phyloP scores from a whole-genome alignment of 805 yeast species.

The Candida pseudofarinosa region DNA sequence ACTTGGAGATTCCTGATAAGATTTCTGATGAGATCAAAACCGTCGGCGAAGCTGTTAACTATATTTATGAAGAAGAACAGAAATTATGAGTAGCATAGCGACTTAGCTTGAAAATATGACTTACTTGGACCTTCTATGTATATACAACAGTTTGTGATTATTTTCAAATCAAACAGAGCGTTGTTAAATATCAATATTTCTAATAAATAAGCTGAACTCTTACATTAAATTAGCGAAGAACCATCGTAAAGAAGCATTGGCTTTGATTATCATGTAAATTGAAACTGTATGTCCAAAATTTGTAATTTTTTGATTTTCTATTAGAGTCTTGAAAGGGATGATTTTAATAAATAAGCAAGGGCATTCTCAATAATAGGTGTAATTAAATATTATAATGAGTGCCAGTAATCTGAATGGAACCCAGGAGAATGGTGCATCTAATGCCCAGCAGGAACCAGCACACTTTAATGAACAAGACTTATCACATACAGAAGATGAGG shows the following conservation, averaged over 20 bases:
- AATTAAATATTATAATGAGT: too few species aligned
- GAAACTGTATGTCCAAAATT: too few species aligned
- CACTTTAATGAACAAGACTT: conserved; percentile 2
- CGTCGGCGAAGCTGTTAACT: conserved; percentile 88
- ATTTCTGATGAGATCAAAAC: conserved; percentile 92
- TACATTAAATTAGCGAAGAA: too few species aligned
- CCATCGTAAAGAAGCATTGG: neutral
- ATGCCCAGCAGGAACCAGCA: too few species aligned
- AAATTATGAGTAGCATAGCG: conserved; percentile 24
- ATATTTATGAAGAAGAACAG: conserved; percentile 64
- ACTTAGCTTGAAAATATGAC: neutral
- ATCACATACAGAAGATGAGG: conserved; percentile 21
- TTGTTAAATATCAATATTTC: neutral
- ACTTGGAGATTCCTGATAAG: conserved; percentile 81
- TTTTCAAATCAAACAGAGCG: neutral
- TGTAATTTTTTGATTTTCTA: too few species aligned
- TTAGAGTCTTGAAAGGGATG: too few species aligned
- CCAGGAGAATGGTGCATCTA: too few species aligned
- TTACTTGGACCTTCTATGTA: neutral
- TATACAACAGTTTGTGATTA: neutral
- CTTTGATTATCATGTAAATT: too few species aligned
- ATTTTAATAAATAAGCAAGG: too few species aligned
- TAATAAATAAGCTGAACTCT: neutral
- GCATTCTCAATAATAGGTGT: too few species aligned
- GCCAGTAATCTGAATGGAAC: too few species aligned